These are phyloP conservation scores for Entomophthora muscae DNA, from an alignment of 371 early-diverging fungal species.

Conservation along the genomic window DNA sequence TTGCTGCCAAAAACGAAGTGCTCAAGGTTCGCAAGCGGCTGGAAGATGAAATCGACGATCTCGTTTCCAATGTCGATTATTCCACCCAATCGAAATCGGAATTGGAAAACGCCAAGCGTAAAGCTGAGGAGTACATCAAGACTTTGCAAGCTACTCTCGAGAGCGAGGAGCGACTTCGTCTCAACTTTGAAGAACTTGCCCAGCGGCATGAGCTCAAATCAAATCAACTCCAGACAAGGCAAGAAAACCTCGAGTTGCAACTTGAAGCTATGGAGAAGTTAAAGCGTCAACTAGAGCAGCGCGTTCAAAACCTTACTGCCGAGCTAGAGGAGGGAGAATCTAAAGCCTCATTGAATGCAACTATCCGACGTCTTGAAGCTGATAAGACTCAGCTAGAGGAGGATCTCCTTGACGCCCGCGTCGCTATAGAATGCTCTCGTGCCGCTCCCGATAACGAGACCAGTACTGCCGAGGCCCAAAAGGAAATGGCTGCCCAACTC, in stretches of 20 bases:
- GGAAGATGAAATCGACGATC: conserved; percentile 39
- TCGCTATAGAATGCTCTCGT: conserved; percentile 23
- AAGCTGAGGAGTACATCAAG: conserved; percentile 30
- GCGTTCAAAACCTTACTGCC: conserved; percentile 25
- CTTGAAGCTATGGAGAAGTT: conserved; percentile 35
- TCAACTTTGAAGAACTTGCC: conserved; percentile 55
- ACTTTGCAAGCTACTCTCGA: conserved; percentile 43
- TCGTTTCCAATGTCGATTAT: conserved; percentile 27
- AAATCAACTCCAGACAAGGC: conserved; percentile 37
- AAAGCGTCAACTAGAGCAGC: conserved; percentile 41
- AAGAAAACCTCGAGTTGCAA: conserved; percentile 41
- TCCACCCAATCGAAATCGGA: conserved; percentile 43
- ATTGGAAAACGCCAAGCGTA: conserved; percentile 42
- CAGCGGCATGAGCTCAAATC: conserved; percentile 60
- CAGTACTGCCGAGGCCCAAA: conserved; percentile 28
- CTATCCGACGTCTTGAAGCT: conserved; percentile 33
- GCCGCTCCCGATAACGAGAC: conserved; percentile 21
- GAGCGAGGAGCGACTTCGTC: conserved; percentile 36
- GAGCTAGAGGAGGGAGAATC: conserved; percentile 36
- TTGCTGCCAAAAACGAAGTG: conserved; percentile 27
- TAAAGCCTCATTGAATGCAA: conserved; percentile 28
- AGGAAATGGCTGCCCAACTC: conserved; percentile 45
- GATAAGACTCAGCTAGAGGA: conserved; percentile 41
- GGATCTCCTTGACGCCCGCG: conserved; percentile 33
- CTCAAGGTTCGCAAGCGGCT: conserved; percentile 34